Base-by-base conservation (phyloP, 2,329 filamentous ascomycete species). In the Diaporthe nobilis region DNA sequence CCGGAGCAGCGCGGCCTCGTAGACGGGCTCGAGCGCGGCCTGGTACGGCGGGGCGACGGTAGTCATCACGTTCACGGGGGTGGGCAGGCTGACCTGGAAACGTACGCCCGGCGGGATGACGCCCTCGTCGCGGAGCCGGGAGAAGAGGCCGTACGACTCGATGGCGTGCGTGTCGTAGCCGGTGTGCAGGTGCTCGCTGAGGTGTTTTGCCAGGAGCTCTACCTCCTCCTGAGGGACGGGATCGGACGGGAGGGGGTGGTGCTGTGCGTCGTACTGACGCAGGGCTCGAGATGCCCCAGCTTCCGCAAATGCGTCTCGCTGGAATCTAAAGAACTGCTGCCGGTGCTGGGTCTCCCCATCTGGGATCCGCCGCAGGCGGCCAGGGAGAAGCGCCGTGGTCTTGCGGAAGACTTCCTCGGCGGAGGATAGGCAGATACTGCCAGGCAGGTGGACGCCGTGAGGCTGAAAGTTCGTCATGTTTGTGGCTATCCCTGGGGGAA, bases 51-150 rank as follows among this genome's bases (percentile, higher is more conserved):
- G 31, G 15, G 34, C 49, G 34, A 71, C 8, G 20, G 28, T 25
- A n/a, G 49, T 71, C 22, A 57, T 57, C 3, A 71, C 67, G 22
- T 55, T 55, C 3, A 39, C n/a, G 22, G 51, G 31, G 34, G 67
- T 71, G 31, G 67, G 67, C 67, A 71, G 49, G 67, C 67, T 55
- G 34, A 71, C 67, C 34, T 71, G 67, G 37, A 71, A 71, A 8
- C 67, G 67, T 4, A 42, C 53, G 22, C 67, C 67, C 2, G n/a
- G n/a, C 34, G 67, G 49, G n/a, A 71, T 71, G 8, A 28, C 49
- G n/a, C 67, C 49, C 49, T 71, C 67, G 34, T 51, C 49, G 34
- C 67, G 67, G 49, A 71, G 67, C 34, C 7, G 49, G 22, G 20
- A 8, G 39, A 71, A 71, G n/a, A 55, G 28, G 12, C 10, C 15